Conservation (phyloP, 2,329 filamentous ascomycete species). For the Hypoxylon sp. region DNA sequence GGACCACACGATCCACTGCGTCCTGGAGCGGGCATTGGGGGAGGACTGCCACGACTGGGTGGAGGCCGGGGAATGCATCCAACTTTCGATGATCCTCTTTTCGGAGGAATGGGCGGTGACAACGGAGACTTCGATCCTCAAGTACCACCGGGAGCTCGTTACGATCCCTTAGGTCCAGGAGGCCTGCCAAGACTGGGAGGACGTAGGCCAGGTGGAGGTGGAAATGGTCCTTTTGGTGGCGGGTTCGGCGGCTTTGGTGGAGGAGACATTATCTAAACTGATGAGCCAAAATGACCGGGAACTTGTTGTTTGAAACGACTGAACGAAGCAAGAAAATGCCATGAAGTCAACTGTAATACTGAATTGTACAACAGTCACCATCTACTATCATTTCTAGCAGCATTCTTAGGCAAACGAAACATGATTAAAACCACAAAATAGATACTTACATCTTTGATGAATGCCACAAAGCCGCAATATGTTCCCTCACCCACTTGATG, state of each 20-base stretch:
- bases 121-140: slow-evolving; percentile 69
- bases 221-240: slow-evolving; percentile 52
- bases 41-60: slow-evolving; percentile 65
- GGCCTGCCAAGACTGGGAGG: slow-evolving; percentile 58
- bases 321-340: not conserved
- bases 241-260: slow-evolving; percentile 45
- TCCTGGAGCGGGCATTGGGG: slow-evolving; percentile 68
- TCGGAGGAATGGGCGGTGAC: slow-evolving; percentile 65
- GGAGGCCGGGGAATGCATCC: slow-evolving; percentile 90
- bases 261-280: slow-evolving; percentile 43
- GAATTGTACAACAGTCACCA: slow-evolving; percentile 7
- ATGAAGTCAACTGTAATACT: slow-evolving; percentile 22
- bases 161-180: slow-evolving; percentile 84
- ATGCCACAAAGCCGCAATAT: too few relatives aligned
- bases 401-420: not conserved
- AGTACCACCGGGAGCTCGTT: slow-evolving; percentile 87
- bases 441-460: too few relatives aligned
- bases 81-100: slow-evolving; percentile 90
- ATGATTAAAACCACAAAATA: slow-evolving; percentile 3
- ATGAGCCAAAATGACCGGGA: not conserved
- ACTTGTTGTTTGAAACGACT: not conserved
- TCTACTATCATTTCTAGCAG: slow-evolving; percentile 11
- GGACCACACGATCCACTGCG: slow-evolving; percentile 86
- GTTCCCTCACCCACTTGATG: slow-evolving; percentile 20
- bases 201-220: slow-evolving; percentile 50